phyloP scores from a whole-genome alignment of 2,329 filamentous ascomycete species.

The Geosmithia flava region DNA sequence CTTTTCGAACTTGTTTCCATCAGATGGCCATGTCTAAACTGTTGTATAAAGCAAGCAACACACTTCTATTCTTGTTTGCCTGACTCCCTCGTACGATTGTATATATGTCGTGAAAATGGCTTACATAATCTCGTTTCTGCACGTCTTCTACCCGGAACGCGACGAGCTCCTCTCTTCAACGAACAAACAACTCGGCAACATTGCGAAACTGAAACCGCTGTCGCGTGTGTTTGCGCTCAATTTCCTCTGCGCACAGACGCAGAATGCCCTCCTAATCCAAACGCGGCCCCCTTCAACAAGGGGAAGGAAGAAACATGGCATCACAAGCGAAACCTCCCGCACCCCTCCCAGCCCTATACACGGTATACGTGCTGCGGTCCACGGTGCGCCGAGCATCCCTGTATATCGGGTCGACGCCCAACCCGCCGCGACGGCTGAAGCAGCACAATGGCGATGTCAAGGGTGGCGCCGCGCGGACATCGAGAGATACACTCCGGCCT shows the following conservation, averaged over 20 bases:
- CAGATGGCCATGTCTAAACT: too few species aligned
- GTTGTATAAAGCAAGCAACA: too few species aligned
- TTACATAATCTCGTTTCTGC: too few species aligned
- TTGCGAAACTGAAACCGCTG: too few species aligned
- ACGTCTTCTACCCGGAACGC: too few species aligned
- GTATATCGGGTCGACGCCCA: constrained; percentile 87
- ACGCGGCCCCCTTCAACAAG: background rate
- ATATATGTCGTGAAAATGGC: too few species aligned
- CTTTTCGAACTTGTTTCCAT: too few species aligned
- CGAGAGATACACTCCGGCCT: constrained; percentile 54
- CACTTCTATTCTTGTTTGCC: too few species aligned
- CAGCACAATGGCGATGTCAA: constrained; percentile 83
- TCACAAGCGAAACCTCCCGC: constrained; percentile 13
- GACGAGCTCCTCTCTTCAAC: too few species aligned
- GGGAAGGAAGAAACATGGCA: background rate
- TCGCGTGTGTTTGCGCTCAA: too few species aligned
- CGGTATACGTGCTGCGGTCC: constrained; percentile 84
- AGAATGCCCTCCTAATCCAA: background rate
- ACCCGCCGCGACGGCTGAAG: constrained; percentile 70
- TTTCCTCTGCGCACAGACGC: background rate
- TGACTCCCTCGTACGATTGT: too few species aligned
- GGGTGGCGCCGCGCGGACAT: constrained; percentile 73
- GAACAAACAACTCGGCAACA: too few species aligned
- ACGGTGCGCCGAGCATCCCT: constrained; percentile 57
- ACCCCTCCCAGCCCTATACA: constrained; percentile 79